Evolutionary conservation across 495 filamentous ascomycete species (phyloP).

Genomic region (Poronia punctata): DNA sequence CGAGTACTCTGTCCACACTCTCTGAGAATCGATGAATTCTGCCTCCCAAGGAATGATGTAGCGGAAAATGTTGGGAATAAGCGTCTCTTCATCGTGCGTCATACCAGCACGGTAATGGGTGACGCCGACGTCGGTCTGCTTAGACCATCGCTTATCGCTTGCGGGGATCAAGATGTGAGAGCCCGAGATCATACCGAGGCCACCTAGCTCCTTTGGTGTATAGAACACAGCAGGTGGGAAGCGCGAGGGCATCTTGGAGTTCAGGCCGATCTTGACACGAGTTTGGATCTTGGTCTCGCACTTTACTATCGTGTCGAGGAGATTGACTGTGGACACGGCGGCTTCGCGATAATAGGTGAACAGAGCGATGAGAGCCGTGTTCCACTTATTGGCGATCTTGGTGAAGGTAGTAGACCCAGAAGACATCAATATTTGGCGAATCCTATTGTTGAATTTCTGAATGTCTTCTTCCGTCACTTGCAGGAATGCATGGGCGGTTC

Average conservation of each 20-base stretch:
- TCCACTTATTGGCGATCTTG: conserved; percentile 99
- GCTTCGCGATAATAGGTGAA: conserved; percentile 99
- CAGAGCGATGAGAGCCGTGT: conserved; percentile 94
- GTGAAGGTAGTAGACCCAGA: conserved; percentile 98
- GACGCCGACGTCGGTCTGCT: conserved; percentile 95
- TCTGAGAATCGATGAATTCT: conserved; percentile 97
- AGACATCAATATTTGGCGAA: conserved; percentile 98
- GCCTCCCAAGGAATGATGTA: conserved; percentile 99
- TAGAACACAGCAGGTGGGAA: conserved; percentile 99
- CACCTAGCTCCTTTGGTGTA: conserved; percentile 96
- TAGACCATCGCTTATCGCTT: conserved; percentile 95
- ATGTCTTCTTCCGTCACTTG: conserved; percentile 98
- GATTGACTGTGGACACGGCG: conserved; percentile 90
- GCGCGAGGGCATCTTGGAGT: conserved; percentile 99
- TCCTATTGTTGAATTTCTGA: conserved; percentile 98
- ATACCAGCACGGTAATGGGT: conserved; percentile 98
- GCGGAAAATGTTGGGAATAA: conserved; percentile 98
- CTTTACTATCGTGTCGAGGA: conserved; percentile 98
- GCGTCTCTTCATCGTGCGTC: conserved; percentile 95
- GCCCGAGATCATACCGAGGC: conserved; percentile 97
- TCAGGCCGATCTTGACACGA: conserved; percentile 96
- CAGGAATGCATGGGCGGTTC: conserved; percentile 95
- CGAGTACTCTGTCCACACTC: conserved; percentile 98
- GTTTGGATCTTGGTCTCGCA: conserved; percentile 99
- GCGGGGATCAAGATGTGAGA: conserved; percentile 98